Base-by-base conservation (phyloP, 2,329 filamentous ascomycete species). In the Microcyclospora pomicola region DNA sequence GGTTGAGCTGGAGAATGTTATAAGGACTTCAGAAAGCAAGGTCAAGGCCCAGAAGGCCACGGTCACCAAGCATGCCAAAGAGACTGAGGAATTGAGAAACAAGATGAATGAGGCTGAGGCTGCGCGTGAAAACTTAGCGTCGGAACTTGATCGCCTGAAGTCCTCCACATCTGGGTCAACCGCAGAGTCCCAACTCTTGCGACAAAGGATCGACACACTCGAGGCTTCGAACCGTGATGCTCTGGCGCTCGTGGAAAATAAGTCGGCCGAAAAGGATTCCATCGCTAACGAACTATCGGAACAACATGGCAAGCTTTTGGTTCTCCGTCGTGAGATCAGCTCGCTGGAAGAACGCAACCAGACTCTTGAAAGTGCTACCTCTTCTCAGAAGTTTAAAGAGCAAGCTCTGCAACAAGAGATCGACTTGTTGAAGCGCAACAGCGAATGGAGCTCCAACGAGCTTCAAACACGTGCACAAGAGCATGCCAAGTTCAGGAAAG, bases 161-260 rank as follows among this genome's bases (percentile, higher is more conserved):
- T 77, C 83, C 0, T 81, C 80, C 4, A 78, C 76, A 14, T 77
- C 79, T 1, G 79, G 62, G 35, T 81, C 84, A 2, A 75, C 80
- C 42, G 77, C 80, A 24, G 81, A 87, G 52, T 72, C 83, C 41
- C 78, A 82, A 51, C 75, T 76, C 2, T 70, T 98, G 11, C 80
- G 82, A 51, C 76, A 82, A 42, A 86, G 88, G 50, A 85, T 98
- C 51, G 68, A 80, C 35, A 82, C 84, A 0, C 75, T 98, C 2
- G 87, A 98, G 61, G 78, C 83, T 0, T 91, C 88, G 6, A 96
- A 94, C 56, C 80, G 91, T 44, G 88, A 95, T 46, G 88, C 86
- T 11, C 65, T 96, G 4, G 79, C 82, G 31, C 76, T 95, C 27
- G 78, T 96, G 44, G 88, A 96, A 54, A 80, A 84, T 13, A 95